Percentiles rank a stretch among this genome's conserved stretches.
These are phyloP conservation scores for Aureobasidium sp. DNA, from an alignment of 2,329 filamentous ascomycete genomes.

Conservation along the genomic window DNA sequence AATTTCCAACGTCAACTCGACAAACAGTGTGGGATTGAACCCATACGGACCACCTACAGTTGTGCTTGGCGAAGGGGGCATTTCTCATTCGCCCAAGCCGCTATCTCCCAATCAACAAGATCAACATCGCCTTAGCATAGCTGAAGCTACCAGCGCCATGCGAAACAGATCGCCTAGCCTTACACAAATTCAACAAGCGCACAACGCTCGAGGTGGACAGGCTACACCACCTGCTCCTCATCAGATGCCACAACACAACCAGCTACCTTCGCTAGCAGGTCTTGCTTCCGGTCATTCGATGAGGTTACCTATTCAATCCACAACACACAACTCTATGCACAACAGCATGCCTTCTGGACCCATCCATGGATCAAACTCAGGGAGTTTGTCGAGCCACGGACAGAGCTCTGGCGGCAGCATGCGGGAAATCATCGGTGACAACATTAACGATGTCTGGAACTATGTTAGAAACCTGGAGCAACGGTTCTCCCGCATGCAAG, in stretches of 20 bases:
- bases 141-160: conserved; percentile 33
- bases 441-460: conserved; percentile 47
- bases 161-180: conserved; percentile 60
- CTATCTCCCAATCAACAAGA: conserved; percentile 56
- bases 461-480: conserved; percentile 65
- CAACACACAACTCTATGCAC: conserved; percentile 6
- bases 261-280: conserved; percentile 33
- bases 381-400: conserved; percentile 44
- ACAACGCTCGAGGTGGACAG: conserved; percentile 51
- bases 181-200: conserved; percentile 57
- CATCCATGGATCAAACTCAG: conserved; percentile 40
- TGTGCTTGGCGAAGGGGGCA: conserved; percentile 58
- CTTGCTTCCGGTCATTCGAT: conserved; percentile 25
- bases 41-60: conserved; percentile 31
- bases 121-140: conserved; percentile 45
- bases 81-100: conserved; percentile 83
- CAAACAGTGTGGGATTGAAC: conserved; percentile 27
- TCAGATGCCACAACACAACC: conserved; percentile 30
- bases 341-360: conserved; percentile 18
- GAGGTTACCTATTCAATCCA: conserved; percentile 19
- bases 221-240: conserved; percentile 45
- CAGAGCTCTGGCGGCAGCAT: conserved; percentile 52
- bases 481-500: conserved; percentile 37
- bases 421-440: conserved; percentile 58
- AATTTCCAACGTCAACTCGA: conserved; percentile 29